Conservation (phyloP, 2,329 filamentous ascomycete species). For the Aaosphaeria pasadenensis region DNA sequence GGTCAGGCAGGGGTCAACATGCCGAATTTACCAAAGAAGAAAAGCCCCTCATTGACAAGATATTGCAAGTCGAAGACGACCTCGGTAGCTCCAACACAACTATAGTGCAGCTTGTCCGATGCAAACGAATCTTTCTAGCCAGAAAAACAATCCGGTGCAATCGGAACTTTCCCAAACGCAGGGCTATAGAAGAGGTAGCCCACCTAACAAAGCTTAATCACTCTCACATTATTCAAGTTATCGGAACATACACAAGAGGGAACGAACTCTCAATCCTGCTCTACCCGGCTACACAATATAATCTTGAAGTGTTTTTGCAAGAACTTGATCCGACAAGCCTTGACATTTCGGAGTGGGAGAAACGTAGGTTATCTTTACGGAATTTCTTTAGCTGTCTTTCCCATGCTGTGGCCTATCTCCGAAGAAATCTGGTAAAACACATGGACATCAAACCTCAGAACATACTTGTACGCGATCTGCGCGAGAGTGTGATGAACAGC, state of each 20-base stretch:
- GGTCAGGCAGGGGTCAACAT: constrained; percentile 15
- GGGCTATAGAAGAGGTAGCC: constrained; percentile 11
- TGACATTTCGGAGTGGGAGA: background rate
- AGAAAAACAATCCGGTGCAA: constrained; percentile 15
- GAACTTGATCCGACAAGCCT: background rate
- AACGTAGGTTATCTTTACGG: background rate
- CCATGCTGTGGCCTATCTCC: constrained; percentile 10
- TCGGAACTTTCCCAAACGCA: constrained; percentile 5
- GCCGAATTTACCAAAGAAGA: constrained; percentile 6
- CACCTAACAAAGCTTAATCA: constrained; percentile 11
- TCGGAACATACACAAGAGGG: constrained; percentile 14
- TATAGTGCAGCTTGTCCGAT: constrained; percentile 12
- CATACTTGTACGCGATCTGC: constrained; percentile 10
- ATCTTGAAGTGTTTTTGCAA: constrained; percentile 12
- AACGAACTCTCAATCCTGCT: constrained; percentile 13
- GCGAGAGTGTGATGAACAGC: background rate
- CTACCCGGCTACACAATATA: constrained; percentile 14
- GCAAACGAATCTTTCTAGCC: constrained; percentile 11
- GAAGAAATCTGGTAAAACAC: constrained; percentile 12
- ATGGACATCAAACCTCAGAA: constrained; percentile 26
- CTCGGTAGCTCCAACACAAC: constrained; percentile 9
- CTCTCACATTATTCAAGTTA: constrained; percentile 12
- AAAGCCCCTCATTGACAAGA: background rate
- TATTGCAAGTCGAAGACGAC: constrained; percentile 2
- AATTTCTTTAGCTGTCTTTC: constrained; percentile 11